phyloP scores from a whole-genome alignment of 306 rosid genomes.

The Datisca glomerata region DNA sequence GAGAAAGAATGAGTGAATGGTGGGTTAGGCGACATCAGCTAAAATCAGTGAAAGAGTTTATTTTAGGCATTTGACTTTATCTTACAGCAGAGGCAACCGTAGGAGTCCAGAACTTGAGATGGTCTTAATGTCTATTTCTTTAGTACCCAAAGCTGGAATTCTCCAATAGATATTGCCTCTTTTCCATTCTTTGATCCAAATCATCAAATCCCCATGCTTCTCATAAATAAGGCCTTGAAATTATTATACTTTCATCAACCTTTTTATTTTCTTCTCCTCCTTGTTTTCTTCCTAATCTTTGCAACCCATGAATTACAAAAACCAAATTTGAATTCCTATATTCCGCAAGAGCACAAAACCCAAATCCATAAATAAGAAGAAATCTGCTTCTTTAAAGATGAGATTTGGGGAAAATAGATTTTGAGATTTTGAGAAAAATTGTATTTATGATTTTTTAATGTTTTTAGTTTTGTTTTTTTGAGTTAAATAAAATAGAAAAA shows the following conservation, averaged over 20 bases:
- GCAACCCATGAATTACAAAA: constrained; percentile 61
- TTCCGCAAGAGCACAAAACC: constrained; percentile 69
- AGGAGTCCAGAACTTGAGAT: constrained; percentile 58
- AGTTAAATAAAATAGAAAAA: too few species aligned
- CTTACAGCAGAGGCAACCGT: constrained; percentile 61
- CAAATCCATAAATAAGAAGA: constrained; percentile 89
- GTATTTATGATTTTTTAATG: too few species aligned
- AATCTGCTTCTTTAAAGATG: too few species aligned
- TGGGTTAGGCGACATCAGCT: too few species aligned
- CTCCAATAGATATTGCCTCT: constrained; percentile 35
- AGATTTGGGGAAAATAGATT: too few species aligned
- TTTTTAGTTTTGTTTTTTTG: too few species aligned
- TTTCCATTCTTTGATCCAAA: constrained; percentile 22
- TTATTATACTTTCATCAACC: too few species aligned
- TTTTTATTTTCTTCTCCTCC: background rate
- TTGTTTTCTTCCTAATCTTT: constrained; percentile 28
- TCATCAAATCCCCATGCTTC: constrained; percentile 80
- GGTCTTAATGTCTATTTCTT: constrained; percentile 48
- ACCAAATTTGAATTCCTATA: constrained; percentile 39
- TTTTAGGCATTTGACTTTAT: too few species aligned
- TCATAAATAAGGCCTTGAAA: constrained; percentile 58
- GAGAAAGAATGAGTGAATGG: too few species aligned
- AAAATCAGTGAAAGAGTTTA: too few species aligned
- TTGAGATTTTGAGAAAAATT: too few species aligned
- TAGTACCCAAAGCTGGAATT: constrained; percentile 27